These are phyloP conservation scores for Dacryopinax spathularia DNA, from an alignment of 768 basidiomycete genomes.

Conservation along the genomic window DNA sequence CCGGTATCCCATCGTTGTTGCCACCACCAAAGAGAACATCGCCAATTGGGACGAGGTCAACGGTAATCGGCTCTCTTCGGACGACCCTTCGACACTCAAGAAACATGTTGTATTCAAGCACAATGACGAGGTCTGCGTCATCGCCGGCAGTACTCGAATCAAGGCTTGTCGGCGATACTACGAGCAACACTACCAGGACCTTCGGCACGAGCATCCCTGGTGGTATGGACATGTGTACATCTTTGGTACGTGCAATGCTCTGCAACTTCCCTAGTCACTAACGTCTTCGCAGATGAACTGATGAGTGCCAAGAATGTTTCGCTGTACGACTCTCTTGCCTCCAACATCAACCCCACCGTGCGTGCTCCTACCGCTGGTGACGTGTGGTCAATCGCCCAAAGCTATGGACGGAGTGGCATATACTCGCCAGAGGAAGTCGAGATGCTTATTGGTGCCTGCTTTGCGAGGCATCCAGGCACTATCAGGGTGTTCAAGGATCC, in stretches of 20 bases:
- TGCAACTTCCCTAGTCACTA: not conserved
- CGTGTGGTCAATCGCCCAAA: not conserved
- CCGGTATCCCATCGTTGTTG: not conserved
- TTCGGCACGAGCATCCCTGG: not conserved
- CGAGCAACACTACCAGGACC: not conserved
- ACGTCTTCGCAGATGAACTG: not conserved
- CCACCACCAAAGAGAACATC: not conserved
- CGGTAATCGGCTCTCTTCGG: not conserved
- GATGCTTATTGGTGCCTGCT: not conserved
- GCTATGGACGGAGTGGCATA: not conserved
- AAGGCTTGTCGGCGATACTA: not conserved
- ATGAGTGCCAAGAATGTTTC: not conserved
- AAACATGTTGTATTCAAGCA: not conserved
- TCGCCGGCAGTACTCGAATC: not conserved
- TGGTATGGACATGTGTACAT: not conserved
- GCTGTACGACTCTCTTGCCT: not conserved
- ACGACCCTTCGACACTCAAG: not conserved
- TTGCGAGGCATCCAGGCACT: not conserved
- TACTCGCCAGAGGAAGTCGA: not conserved
- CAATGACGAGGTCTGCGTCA: not conserved
- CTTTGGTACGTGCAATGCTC: not conserved
- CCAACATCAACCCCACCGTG: not conserved
- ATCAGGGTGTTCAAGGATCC: not conserved
- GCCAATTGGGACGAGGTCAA: not conserved
- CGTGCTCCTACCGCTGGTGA: not conserved